Evolutionary conservation across 805 yeast genomes (phyloP).

Genomic region (Yamadazyma endophytica): DNA sequence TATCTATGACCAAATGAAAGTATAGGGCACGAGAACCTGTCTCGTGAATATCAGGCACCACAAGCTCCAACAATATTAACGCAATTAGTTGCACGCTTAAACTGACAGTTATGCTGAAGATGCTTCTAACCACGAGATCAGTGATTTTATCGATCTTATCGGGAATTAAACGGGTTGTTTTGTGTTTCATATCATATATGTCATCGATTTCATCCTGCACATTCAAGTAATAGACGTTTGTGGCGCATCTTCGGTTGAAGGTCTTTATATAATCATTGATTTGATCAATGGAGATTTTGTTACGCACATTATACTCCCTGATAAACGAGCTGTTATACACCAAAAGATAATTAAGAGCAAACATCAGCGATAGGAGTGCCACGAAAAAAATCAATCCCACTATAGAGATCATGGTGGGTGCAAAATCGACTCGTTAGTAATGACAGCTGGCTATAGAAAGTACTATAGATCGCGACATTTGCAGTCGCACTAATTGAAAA

Average conservation of each 20-base stretch:
- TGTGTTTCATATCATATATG: too few species aligned
- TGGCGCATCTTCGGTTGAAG: conserved; percentile 12
- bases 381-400: conserved; percentile 3
- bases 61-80: conserved; percentile 34
- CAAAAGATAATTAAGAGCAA: too few species aligned
- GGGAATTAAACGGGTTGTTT: not conserved
- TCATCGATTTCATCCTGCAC: conserved; percentile 7
- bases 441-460: too few species aligned
- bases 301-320: conserved; percentile 10
- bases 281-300: conserved; percentile 12
- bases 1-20: conserved; percentile 37
- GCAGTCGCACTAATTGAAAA: too few species aligned
- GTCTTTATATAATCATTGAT: conserved; percentile 21
- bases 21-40: conserved; percentile 20
- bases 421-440: too few species aligned
- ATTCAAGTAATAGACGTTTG: conserved; percentile 1
- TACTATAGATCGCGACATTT: too few species aligned
- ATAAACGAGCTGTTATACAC: conserved; percentile 14
- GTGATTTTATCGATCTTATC: not conserved
- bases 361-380: not conserved
- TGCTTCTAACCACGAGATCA: conserved; percentile 4
- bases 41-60: conserved; percentile 16
- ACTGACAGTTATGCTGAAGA: conserved; percentile 27
- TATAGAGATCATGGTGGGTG: conserved; percentile 4
- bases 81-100: conserved; percentile 28